Evolutionary conservation across 2,329 filamentous ascomycete species (phyloP).

Genomic region (Byssoonygena ceratinophila): DNA sequence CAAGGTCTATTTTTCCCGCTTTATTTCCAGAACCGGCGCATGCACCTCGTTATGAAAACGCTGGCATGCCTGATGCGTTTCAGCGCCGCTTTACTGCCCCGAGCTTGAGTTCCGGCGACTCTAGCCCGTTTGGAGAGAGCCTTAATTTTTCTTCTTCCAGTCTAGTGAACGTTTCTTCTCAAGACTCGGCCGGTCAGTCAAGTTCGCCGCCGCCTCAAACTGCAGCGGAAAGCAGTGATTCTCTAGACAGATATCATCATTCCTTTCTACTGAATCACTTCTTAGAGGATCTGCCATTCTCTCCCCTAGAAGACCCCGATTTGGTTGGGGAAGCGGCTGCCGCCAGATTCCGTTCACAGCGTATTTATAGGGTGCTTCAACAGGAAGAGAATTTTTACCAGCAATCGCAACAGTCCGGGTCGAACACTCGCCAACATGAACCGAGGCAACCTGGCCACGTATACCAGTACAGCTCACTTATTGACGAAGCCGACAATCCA

Average conservation of each 20-base stretch:
- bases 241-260: background rate
- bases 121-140: background rate
- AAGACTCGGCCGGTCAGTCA: background rate
- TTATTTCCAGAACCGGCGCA: constrained; percentile 10
- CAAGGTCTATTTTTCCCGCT: constrained; percentile 19
- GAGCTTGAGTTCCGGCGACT: background rate
- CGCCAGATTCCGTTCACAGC: constrained; percentile 45
- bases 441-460: constrained; percentile 29
- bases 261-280: constrained; percentile 6
- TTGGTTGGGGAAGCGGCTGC: constrained; percentile 58
- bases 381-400: constrained; percentile 39
- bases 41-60: constrained; percentile 1
- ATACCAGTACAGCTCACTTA: constrained; percentile 17
- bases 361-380: constrained; percentile 34
- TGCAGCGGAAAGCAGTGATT: background rate
- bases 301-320: constrained; percentile 56
- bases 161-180: constrained; percentile 9
- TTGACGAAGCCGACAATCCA: constrained; percentile 9
- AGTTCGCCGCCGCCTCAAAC: background rate
- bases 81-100: constrained; percentile 4
- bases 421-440: constrained; percentile 7
- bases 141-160: constrained; percentile 13
- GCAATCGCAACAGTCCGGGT: constrained; percentile 17
- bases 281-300: constrained; percentile 23
- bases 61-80: background rate